phyloP scores from a whole-genome alignment of 208 protist species.

The Phytomonas sp. region DNA sequence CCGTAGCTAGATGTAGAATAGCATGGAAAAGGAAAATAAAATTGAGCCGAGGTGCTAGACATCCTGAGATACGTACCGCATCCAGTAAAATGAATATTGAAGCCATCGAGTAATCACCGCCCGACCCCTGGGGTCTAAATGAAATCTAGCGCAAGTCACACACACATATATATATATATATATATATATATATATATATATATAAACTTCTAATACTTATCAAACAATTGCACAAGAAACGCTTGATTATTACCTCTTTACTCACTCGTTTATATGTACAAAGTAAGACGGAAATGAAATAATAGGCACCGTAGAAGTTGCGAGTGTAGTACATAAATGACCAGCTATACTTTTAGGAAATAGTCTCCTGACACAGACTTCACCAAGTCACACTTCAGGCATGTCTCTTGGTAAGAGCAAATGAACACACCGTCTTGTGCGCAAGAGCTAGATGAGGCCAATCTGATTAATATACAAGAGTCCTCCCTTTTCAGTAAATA shows the following conservation, averaged over 20 bases:
- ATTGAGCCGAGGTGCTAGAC: background rate
- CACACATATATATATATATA: conserved; percentile 9
- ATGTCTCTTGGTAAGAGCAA: too few species aligned
- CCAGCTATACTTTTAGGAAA: too few species aligned
- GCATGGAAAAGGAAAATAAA: background rate
- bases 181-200: conserved; percentile 18
- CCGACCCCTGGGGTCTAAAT: background rate
- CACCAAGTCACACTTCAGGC: too few species aligned
- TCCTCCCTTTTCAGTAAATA: too few species aligned
- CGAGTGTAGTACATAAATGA: too few species aligned
- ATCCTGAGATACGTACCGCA: background rate
- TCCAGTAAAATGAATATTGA: background rate
- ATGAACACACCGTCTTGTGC: too few species aligned
- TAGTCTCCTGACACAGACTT: too few species aligned
- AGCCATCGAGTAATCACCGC: too few species aligned
- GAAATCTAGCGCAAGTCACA: conserved; percentile 14
- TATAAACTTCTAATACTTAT: background rate
- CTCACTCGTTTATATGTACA: background rate
- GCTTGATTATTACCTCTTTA: background rate
- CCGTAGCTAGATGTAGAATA: background rate
- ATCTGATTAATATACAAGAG: too few species aligned
- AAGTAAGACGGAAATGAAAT: too few species aligned
- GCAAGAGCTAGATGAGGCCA: too few species aligned
- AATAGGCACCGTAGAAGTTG: too few species aligned
- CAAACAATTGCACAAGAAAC: conserved; percentile 3